Conservation (phyloP, 306 rosid species). For the Quercus cerris region DNA sequence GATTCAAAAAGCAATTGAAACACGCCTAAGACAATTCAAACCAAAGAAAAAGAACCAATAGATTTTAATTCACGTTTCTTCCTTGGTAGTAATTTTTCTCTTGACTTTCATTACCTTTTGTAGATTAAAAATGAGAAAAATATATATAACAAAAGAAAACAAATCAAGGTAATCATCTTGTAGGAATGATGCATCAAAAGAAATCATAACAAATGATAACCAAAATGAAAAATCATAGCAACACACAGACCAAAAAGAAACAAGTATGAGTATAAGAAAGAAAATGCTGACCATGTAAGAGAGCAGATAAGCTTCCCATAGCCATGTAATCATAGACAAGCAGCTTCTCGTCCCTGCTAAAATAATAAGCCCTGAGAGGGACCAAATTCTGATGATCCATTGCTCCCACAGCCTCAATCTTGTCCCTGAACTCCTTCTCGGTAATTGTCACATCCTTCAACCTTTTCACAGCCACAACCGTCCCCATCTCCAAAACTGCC, state of each 20-base stretch:
- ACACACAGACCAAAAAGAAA: neutral
- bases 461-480: slow-evolving; percentile 63
- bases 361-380: slow-evolving; percentile 70
- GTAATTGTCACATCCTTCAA: slow-evolving; percentile 54
- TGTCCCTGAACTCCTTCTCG: slow-evolving; percentile 58
- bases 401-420: slow-evolving; percentile 54
- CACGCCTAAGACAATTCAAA: neutral
- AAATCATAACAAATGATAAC: slow-evolving; percentile 8
- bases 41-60: neutral
- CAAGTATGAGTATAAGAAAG: neutral
- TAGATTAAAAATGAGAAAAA: neutral
- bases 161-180: slow-evolving; percentile 1
- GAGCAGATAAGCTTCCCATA: slow-evolving; percentile 72
- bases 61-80: neutral
- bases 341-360: slow-evolving; percentile 64
- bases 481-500: slow-evolving; percentile 59
- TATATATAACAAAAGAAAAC: neutral
- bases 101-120: neutral
- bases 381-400: slow-evolving; percentile 66
- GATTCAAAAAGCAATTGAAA: neutral
- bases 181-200: neutral
- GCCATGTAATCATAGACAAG: slow-evolving; percentile 70
- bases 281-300: slow-evolving; percentile 54
- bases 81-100: neutral
- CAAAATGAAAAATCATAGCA: neutral